Percentiles rank a stretch among this genome's conserved stretches.
Conservation (phyloP, 2,329 filamentous ascomycete species). For the Penicillium sp. region DNA sequence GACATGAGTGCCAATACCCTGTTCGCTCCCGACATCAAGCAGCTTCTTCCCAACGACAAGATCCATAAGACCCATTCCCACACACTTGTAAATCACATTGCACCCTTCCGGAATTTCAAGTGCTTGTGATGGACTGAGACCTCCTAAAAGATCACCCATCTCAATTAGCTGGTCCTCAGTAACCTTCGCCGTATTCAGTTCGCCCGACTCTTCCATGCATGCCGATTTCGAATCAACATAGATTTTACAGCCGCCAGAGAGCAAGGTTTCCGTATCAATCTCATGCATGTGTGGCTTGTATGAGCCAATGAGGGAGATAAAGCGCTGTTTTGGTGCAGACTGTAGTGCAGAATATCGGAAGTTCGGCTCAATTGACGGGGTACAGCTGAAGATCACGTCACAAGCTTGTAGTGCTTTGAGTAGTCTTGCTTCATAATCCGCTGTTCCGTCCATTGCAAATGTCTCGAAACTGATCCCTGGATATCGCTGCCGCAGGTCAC, state of each 20-base stretch:
- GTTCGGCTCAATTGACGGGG: constrained; percentile 43
- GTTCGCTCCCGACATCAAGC: constrained; percentile 34
- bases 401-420: constrained; percentile 28
- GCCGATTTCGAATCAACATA: constrained; percentile 57
- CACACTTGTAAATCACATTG: constrained; percentile 49
- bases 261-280: constrained; percentile 43
- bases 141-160: constrained; percentile 38
- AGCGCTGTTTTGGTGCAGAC: constrained; percentile 36
- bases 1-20: constrained; percentile 32
- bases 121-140: constrained; percentile 11
- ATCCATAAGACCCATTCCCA: constrained; percentile 50
- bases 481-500: constrained; percentile 34
- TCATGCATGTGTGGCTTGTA: constrained; percentile 53
- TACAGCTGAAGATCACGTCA: constrained; percentile 49
- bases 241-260: constrained; percentile 58
- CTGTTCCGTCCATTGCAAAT: constrained; percentile 60
- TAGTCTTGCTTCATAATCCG: constrained; percentile 38
- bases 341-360: constrained; percentile 39
- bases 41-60: constrained; percentile 43
- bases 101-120: constrained; percentile 28
- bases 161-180: constrained; percentile 38
- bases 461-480: constrained; percentile 30
- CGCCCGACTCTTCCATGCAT: constrained; percentile 45
- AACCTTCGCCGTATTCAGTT: constrained; percentile 42
- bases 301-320: constrained; percentile 51